Conservation (phyloP, 202 grass and related monocot species). For the Eragrostis tef region DNA sequence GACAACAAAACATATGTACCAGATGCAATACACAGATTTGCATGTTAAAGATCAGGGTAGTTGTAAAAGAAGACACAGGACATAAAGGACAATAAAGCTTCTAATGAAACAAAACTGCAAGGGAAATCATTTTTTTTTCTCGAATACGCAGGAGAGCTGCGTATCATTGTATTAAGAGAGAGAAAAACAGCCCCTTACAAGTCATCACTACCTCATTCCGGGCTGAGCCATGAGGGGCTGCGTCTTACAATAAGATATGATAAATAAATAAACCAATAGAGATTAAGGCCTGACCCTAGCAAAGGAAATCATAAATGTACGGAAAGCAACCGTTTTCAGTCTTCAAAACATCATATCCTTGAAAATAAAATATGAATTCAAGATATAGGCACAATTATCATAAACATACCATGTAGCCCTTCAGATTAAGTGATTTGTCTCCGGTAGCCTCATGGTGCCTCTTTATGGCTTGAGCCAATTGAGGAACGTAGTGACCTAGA, state of each 20-base stretch:
- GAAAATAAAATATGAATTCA: constrained; percentile 21
- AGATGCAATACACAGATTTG: constrained; percentile 28
- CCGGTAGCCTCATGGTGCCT: constrained; percentile 67
- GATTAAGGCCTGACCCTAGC: no score
- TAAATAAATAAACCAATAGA: no score
- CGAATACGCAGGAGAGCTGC: no score
- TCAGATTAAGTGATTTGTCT: constrained; percentile 86
- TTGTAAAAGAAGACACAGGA: background rate
- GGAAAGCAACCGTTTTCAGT: constrained; percentile 8
- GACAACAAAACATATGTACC: background rate
- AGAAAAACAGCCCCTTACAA: no score
- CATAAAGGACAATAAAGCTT: constrained; percentile 4
- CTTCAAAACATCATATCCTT: constrained; percentile 19
- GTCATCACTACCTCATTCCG: no score
- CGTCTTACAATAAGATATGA: no score
- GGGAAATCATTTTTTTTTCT: constrained; percentile 32
- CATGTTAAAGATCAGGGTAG: constrained; percentile 26
- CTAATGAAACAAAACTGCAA: background rate
- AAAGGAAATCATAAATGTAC: constrained; percentile 35
- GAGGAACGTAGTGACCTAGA: constrained; percentile 96
- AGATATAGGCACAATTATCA: constrained; percentile 35
- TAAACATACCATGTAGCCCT: constrained; percentile 90
- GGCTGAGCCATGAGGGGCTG: no score
- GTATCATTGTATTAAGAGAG: no score
- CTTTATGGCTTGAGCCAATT: constrained; percentile 94